Evolutionary conservation across 257 asterid species (phyloP).

Genomic region (Penstemon eatonii): DNA sequence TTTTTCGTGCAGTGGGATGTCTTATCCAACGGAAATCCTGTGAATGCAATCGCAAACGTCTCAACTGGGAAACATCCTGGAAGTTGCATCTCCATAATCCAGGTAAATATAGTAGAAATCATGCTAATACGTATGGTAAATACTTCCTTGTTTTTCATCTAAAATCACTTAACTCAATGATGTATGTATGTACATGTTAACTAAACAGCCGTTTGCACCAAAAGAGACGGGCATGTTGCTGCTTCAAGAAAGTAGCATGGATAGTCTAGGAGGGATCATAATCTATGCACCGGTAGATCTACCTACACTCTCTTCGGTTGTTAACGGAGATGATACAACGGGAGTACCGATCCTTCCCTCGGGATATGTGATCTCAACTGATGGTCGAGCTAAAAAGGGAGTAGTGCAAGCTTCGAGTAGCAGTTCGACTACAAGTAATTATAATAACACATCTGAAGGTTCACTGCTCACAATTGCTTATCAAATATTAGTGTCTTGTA

Average conservation of each 20-base stretch:
- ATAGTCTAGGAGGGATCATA: slow-evolving; percentile 47
- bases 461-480: slow-evolving; percentile 60
- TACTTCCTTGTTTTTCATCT: too few species aligned
- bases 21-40: slow-evolving; percentile 44
- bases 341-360: slow-evolving; percentile 56
- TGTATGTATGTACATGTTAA: too few species aligned
- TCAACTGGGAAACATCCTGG: slow-evolving; percentile 55
- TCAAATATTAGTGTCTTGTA: slow-evolving; percentile 42
- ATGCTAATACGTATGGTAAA: background rate
- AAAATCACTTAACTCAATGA: too few species aligned
- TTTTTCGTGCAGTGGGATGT: slow-evolving; percentile 66
- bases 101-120: slow-evolving; percentile 34
- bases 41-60: slow-evolving; percentile 48
- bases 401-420: slow-evolving; percentile 24
- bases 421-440: slow-evolving; percentile 15
- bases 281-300: slow-evolving; percentile 54
- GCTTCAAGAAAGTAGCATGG: slow-evolving; percentile 65
- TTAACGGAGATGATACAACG: slow-evolving; percentile 41
- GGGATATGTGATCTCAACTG: slow-evolving; percentile 58
- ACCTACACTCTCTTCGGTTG: slow-evolving; percentile 30
- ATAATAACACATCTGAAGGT: slow-evolving; percentile 22
- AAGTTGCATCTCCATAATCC: slow-evolving; percentile 54
- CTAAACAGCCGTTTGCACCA: slow-evolving; percentile 43
- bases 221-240: slow-evolving; percentile 48
- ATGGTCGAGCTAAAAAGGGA: slow-evolving; percentile 36